Evolutionary conservation across 2,329 filamentous ascomycete species (phyloP), one percentile per base, ranked within the genome.

Genomic region (Penicillium sp.): DNA sequence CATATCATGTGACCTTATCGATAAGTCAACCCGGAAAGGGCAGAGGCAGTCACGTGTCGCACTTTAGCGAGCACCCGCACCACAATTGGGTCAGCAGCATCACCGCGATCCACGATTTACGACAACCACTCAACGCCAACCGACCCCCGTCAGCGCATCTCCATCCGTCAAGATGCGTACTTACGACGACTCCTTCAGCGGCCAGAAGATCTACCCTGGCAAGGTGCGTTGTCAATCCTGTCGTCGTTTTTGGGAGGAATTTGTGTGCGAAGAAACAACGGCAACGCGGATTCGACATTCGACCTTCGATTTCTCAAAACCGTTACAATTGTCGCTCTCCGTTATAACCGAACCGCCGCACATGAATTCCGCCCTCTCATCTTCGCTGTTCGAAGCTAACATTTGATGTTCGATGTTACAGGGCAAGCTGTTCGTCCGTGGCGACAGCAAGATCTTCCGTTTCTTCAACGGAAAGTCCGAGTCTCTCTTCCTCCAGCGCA

Each of bases 401-500:
- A 57, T 64, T 60, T 62, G 62, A 60, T 68, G 69, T 70, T 65
- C 51, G 50, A 62, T 57, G 54, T 63, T 73, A 75, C 77, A 97
- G 94, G 94, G 94, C 84, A 97, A 97, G 86, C 89, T 99, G 84
- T 99, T 93, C 84, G 84, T 99, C 86, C 91, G 94, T 81, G 92
- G 93, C 78, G 94, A 99, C 86, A 96, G 90, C 91, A 99, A 97
- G 86, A 87, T 97, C 85, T 99, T 99, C 90, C 92, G 94, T 78
- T 99, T 99, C 90, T 91, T 96, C 83, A 97, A 96, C 83, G 91
- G 94, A 84, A 99, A 99, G 85, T 93, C 91, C 81, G 94, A 99
- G 84, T 96, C 91, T 69, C 90, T 99, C 70, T 99, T 99, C 88
- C 90, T 97, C 72, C 94, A 99, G 87, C 93, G 94, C 86, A 99